Conservation (phyloP, 495 filamentous ascomycete species). For the Hypoxylon fuscum region DNA sequence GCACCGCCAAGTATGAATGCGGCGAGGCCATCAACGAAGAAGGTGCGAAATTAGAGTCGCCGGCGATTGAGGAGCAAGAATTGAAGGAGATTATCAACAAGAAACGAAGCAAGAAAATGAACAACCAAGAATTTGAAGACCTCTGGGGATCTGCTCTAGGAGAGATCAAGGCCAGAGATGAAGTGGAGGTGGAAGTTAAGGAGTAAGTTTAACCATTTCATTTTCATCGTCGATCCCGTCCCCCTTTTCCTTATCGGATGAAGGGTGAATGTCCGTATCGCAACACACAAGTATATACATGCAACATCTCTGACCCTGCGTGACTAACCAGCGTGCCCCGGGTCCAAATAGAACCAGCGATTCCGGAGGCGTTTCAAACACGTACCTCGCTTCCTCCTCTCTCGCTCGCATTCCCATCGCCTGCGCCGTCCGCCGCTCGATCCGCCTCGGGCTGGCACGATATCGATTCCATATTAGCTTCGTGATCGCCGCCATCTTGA, state of each 20-base stretch:
- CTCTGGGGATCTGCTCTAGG: conserved; percentile 88
- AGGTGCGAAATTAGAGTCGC: conserved; percentile 64
- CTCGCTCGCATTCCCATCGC: conserved; percentile 86
- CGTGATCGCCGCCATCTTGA: conserved; percentile 63
- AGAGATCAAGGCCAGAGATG: conserved; percentile 82
- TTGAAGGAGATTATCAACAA: conserved; percentile 77
- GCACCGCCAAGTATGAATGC: conserved; percentile 89
- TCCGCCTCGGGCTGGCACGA: conserved; percentile 91
- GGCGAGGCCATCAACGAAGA: conserved; percentile 73
- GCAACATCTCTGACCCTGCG: conserved; percentile 50
- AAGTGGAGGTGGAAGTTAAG: conserved; percentile 74
- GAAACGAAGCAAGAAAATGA: conserved; percentile 81
- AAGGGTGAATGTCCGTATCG: conserved; percentile 23
- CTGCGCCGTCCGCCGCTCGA: conserved; percentile 88
- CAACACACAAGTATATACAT: conserved; percentile 34
- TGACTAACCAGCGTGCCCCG: conserved; percentile 84
- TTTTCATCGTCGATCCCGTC: neutral
- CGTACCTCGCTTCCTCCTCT: conserved; percentile 72
- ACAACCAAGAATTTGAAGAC: conserved; percentile 88
- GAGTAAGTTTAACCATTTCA: conserved; percentile 71
- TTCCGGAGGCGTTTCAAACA: conserved; percentile 65
- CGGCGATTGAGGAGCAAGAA: conserved; percentile 76
- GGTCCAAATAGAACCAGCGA: conserved; percentile 74
- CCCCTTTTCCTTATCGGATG: conserved; percentile 10
- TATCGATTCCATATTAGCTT: conserved; percentile 92